phyloP scores from a whole-genome alignment of 208 protist genomes.

The Trypanosoma platydactyli region DNA sequence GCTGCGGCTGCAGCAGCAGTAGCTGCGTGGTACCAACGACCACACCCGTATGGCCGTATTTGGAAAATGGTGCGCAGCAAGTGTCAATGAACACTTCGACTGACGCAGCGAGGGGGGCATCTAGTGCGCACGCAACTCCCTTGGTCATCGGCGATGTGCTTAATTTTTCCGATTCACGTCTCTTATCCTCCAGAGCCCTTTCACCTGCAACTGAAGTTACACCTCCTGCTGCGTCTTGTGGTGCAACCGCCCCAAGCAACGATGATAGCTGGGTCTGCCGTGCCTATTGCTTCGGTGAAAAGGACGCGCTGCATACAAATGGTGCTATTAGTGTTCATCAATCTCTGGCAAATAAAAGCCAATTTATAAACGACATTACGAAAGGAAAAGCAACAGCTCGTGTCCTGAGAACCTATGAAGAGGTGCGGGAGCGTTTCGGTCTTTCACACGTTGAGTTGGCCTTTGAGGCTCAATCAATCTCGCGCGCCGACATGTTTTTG shows the following conservation, averaged over 20 bases:
- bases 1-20: neutral
- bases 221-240: neutral
- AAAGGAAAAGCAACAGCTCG: slow-evolving; percentile 65
- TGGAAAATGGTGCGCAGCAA: neutral
- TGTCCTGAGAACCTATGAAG: slow-evolving; percentile 52
- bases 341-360: slow-evolving; percentile 54
- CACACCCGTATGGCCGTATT: neutral
- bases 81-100: neutral
- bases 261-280: slow-evolving; percentile 82
- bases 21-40: slow-evolving; percentile 1
- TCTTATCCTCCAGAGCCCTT: neutral
- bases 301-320: slow-evolving; percentile 60
- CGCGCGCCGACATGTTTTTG: slow-evolving; percentile 81
- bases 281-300: slow-evolving; percentile 69
- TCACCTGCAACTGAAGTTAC: neutral
- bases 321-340: slow-evolving; percentile 83
- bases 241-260: slow-evolving; percentile 32
- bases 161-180: neutral
- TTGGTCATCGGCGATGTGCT: neutral
- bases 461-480: slow-evolving; percentile 74
- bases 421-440: slow-evolving; percentile 69
- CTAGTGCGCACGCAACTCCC: too few relatives aligned
- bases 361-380: slow-evolving; percentile 74
- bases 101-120: neutral
- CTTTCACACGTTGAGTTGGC: slow-evolving; percentile 81